A percentile compares a stretch with the other conserved stretches of the same genome.
Evolutionary conservation across 345 rosid genomes (phyloP).

Genomic region (Populus alba): DNA sequence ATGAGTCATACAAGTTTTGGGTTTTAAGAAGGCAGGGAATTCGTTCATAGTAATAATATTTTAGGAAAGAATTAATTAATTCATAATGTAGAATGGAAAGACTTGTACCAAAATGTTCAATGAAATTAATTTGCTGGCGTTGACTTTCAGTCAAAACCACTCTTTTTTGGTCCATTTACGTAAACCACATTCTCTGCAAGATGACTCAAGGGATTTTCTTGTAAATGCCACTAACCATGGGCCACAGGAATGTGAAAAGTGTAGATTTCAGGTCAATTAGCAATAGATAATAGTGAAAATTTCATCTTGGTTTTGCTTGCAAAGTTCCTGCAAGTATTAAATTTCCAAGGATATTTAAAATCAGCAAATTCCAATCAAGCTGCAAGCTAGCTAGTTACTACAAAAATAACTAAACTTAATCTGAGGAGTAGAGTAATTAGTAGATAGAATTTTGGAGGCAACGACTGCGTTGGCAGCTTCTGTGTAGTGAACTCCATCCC

Average conservation of each 20-base stretch:
- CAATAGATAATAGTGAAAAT: not conserved
- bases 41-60: not conserved
- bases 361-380: not conserved
- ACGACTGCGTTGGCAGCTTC: slow-evolving; percentile 60
- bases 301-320: not conserved
- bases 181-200: not conserved
- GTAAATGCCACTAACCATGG: not conserved
- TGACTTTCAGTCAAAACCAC: not conserved
- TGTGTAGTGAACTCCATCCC: slow-evolving; percentile 78
- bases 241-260: not conserved
- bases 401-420: slow-evolving; percentile 45
- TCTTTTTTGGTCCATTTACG: not conserved
- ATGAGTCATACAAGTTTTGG: not conserved
- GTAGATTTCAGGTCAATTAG: not conserved
- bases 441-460: slow-evolving; percentile 39
- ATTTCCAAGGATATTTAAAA: not conserved
- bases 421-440: slow-evolving; percentile 50
- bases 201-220: not conserved
- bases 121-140: not conserved
- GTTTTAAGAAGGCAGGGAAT: not conserved
- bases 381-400: not conserved
- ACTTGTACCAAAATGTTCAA: not conserved
- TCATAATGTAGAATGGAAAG: not conserved
- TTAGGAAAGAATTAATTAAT: not conserved
- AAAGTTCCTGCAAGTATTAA: not conserved